phyloP scores from a whole-genome alignment of 2,329 filamentous ascomycete species.

The Periglandula ipomoeae region DNA sequence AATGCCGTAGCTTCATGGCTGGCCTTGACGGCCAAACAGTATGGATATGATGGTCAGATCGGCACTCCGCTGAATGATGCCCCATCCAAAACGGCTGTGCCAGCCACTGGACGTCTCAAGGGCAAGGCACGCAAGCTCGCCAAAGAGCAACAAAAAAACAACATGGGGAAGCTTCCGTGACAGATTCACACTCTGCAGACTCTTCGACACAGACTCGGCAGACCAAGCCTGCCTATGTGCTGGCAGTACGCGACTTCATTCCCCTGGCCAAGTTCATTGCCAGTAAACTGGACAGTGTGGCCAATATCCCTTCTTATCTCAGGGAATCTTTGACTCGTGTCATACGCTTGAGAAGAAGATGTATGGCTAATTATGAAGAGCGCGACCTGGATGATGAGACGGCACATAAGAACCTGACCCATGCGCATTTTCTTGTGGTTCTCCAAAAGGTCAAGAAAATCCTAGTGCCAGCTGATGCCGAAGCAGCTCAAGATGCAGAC shows the following conservation, averaged over 20 bases:
- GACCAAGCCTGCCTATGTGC: not conserved
- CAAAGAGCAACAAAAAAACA: not conserved
- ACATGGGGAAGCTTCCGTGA: not conserved
- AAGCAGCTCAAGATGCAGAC: not conserved
- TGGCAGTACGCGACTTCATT: not conserved
- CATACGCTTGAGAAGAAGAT: not conserved
- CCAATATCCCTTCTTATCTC: not conserved
- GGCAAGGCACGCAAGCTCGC: not conserved
- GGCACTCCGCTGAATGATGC: not conserved
- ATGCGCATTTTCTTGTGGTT: not conserved
- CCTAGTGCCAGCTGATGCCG: not conserved
- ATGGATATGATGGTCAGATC: not conserved
- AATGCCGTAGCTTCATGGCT: not conserved
- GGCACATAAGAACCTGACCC: not conserved
- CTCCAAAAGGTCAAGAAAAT: not conserved
- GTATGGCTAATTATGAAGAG: not conserved
- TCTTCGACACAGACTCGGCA: not conserved
- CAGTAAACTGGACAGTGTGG: not conserved
- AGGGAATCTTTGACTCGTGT: not conserved
- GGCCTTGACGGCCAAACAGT: not conserved
- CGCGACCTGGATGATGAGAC: not conserved
- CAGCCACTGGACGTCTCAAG: not conserved
- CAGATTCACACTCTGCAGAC: not conserved
- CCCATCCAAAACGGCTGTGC: not conserved
- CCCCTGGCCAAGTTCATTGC: not conserved